Evolutionary conservation across 257 asterid species (phyloP), one percentile per base, ranked within the genome.

Genomic region (Lycium ferocissimum): DNA sequence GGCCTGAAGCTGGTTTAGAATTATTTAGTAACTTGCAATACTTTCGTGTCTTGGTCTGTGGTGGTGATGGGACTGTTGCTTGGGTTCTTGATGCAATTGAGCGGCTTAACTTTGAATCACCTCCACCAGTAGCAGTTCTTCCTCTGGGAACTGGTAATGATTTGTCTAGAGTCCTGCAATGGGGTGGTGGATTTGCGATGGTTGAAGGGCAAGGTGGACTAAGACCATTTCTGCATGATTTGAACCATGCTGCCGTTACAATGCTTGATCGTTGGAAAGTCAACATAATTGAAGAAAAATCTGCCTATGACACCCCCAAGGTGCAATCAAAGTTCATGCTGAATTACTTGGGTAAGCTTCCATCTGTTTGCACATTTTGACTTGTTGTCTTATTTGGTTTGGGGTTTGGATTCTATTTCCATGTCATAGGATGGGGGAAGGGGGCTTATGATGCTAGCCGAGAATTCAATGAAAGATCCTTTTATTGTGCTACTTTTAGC

Each of bases 81-180:
- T 94, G 98, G 98, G 97, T 94, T 86, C 97, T 94, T 86, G 93
- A 94, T 88, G 94, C 95, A 59, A 94, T 94, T 80, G 96, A 92
- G 88, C 92, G 86, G 93, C 86, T 70, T 76, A 91, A 92, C 88
- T 93, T 89, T 76, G 94, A 91, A 87, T 91, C 95, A 17, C 98
- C 98, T 45, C 98, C 98, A 86, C 98, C 97, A 2, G 97, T 94
- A 69, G 97, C 97, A 26, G 86, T 93, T 88, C 97, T 94, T 87
- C 98, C 98, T 49, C 86, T 94, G 87, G 98, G 98, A 84, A 94
- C 98, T 66, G 98, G 98, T 88, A 94, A 94, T 90, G 98, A 94
- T 91, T 87, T 94, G 89, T 92, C 97, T 63, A 91, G 97, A 87
- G 93, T 92, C 78, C 88, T 94, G 81, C 93, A 87, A 37, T 94